Base-by-base conservation (phyloP, 1,284 basidiomycete species). In the Somion occarium region DNA sequence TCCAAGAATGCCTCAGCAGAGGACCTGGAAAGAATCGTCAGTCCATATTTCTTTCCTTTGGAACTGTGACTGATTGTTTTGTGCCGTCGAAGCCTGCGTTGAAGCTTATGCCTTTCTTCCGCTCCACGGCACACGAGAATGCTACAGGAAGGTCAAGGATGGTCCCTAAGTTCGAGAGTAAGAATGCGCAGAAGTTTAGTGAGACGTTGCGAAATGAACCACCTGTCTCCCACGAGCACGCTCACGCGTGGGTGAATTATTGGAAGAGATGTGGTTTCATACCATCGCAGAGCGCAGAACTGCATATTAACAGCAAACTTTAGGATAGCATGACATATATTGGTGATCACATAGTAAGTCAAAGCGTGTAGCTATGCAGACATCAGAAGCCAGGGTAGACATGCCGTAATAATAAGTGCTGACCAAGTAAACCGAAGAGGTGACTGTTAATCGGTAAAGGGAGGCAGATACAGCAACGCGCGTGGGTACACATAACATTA, bases 211-310 rank as follows among this genome's bases (percentile, higher is more conserved):
- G 34, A 11, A 38, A 50, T 12, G 39, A 53, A 20, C 23, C 22
- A 15, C 39, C 46, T 13, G 25, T 58, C 11, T 42, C 44, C 2
- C 25, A 52, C 20, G 19, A 49, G 3, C 49, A 57, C 24, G 56
- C 50, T 1, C 13, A 41, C 18, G 23, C 19, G 15, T 59, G 57
- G 57, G 49, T 59, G 7, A 22, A 27, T 41, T 59, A 49, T 23
- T 59, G 57, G 57, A 47, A 25, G 18, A 23, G 24, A 9, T 4
- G 15, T 3, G 42, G 42, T 13, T 43, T 43, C 22, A 43, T 43
- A 7, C 30, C 7, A 15, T 15, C 30, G 7, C 7, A 34, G 7
- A 34, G 15, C 7, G 7, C 30, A 7, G 30, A 7, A 15, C 7
- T 7, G 7, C 30, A 7, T 34, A 34, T 15, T 7, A 7, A 34